Conservation (phyloP, 441 rosid species). For the Adansonia rubrostipa region DNA sequence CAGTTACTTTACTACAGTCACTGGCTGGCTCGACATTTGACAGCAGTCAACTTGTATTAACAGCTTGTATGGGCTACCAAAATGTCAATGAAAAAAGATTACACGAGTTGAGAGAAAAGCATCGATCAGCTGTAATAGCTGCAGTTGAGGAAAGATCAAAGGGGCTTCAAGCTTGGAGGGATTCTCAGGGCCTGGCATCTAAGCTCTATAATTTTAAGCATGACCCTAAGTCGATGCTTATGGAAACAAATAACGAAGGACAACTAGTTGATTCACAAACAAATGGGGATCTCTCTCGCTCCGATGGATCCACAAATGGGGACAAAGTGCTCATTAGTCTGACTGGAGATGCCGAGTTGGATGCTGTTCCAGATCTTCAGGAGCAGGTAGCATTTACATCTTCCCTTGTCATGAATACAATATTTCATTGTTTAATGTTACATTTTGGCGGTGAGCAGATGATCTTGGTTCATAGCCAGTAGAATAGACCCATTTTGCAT, state of each 20-base stretch:
- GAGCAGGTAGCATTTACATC: conserved; percentile 63
- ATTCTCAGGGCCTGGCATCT: conserved; percentile 84
- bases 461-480: conserved; percentile 3
- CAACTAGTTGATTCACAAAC: conserved; percentile 38
- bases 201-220: conserved; percentile 86
- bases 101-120: conserved; percentile 83
- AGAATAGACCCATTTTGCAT: not conserved
- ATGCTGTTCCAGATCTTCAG: conserved; percentile 84
- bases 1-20: conserved; percentile 94
- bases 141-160: conserved; percentile 87
- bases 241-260: conserved; percentile 51
- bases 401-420: conserved; percentile 9
- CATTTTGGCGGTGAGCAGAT: not conserved
- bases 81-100: conserved; percentile 84
- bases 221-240: conserved; percentile 72
- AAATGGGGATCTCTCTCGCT: conserved; percentile 69
- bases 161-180: conserved; percentile 92
- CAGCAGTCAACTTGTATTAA: conserved; percentile 97
- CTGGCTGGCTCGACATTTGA: conserved; percentile 97
- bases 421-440: conserved; percentile 17
- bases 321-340: conserved; percentile 74
- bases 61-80: conserved; percentile 99
- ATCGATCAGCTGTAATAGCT: conserved; percentile 79
- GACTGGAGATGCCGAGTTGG: conserved; percentile 74
- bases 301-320: conserved; percentile 73